phyloP scores from a whole-genome alignment of 805 yeast species.

The Starmerella roubikii region DNA sequence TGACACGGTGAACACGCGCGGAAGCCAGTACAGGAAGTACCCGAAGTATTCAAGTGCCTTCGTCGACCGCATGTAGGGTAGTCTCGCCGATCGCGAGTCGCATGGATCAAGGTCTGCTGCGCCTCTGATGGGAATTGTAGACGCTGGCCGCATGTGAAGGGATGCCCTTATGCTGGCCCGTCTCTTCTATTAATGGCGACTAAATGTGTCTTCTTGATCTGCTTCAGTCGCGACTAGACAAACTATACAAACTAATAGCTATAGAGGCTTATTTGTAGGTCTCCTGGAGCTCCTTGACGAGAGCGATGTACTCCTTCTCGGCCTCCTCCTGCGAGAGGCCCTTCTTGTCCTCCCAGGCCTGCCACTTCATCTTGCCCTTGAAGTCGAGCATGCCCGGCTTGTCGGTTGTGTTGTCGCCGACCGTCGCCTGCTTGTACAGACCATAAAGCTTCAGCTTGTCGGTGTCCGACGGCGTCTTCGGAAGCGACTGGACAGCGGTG shows the following conservation, averaged over 20 bases:
- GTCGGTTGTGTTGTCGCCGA: conserved; percentile 77
- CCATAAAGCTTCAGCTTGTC: conserved; percentile 82
- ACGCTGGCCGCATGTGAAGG: too few species aligned
- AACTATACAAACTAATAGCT: not conserved
- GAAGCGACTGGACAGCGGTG: conserved; percentile 58
- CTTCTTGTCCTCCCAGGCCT: conserved; percentile 76
- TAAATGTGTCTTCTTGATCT: too few species aligned
- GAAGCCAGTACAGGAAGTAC: conserved; percentile 19
- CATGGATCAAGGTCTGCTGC: too few species aligned
- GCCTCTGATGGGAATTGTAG: too few species aligned
- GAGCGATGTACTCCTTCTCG: conserved; percentile 46
- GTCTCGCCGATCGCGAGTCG: too few species aligned
- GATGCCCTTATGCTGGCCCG: too few species aligned
- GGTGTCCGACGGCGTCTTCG: conserved; percentile 70
- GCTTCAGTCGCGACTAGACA: not conserved
- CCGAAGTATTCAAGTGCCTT: conserved; percentile 7
- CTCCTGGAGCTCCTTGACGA: conserved; percentile 23
- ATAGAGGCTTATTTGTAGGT: conserved; percentile 8
- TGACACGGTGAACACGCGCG: conserved; percentile 23
- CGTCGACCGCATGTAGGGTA: too few species aligned
- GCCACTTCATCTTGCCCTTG: conserved; percentile 96
- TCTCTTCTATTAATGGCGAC: too few species aligned
- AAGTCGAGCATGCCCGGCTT: conserved; percentile 89
- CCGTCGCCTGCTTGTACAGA: conserved; percentile 91
- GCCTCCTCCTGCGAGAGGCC: conserved; percentile 86